Base-by-base conservation (phyloP, 441 rosid genomes). In the Melastoma candidum region DNA sequence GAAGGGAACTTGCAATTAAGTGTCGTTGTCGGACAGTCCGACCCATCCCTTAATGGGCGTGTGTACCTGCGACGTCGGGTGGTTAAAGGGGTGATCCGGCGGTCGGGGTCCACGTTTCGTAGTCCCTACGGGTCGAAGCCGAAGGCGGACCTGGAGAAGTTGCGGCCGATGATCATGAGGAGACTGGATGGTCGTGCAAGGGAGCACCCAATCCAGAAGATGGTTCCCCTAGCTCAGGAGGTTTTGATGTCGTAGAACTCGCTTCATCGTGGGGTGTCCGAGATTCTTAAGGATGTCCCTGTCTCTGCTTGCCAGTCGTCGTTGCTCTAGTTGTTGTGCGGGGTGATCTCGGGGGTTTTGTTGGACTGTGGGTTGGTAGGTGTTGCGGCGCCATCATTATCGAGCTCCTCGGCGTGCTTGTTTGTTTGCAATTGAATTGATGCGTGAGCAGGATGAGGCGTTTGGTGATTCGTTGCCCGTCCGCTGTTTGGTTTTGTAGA, bases 151-250 rank as follows among this genome's bases (percentile, higher is more conserved):
- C 70, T 82, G 58, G 77, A 73, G 69, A 79, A 79, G 64, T 64
- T 83, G 53, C 49, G 90, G 68, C 89, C 89, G 2, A 79, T 87
- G 89, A 83, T 87, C 64, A 63, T 68, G 11, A 67, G 74, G 59
- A 74, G 94, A 68, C 78, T 92, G 8, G 75, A 92, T 63, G 67
- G 74, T 24, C 71, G 92, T 59, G 84, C 82, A 4, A 76, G 82
- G 79, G 77, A 77, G 9, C 82, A 79, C 57, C 95, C 89, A 2
- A 26, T 85, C 46, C 58, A 43, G 7, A 63, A 54, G 45, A 71
- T 79, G 80, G 71, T 82, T 59, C 94, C 90, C 0, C 74, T 87
- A 11, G 90, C 96, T 1, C 47, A 62, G 46, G 84, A 83, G 47
- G 82, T 88, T 29, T 82, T 87, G 44, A 47, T 53, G 17, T 76